Percentiles rank a stretch among this genome's conserved stretches.
phyloP scores from a whole-genome alignment of 192 early-diverging fungal genomes.

The Umbelopsis sp. region DNA sequence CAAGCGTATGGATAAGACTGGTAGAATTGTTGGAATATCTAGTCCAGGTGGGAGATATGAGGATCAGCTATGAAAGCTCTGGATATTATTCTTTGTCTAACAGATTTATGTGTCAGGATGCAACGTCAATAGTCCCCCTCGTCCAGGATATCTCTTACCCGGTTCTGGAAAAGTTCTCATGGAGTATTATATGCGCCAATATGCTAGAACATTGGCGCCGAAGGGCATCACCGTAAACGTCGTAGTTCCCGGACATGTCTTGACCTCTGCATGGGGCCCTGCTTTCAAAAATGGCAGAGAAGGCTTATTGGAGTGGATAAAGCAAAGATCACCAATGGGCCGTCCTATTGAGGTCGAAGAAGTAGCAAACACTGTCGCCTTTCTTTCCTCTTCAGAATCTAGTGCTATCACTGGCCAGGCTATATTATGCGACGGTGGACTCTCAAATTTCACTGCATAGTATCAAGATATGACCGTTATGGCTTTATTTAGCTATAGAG shows the following conservation, averaged over 20 bases:
- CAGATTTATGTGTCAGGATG: not conserved
- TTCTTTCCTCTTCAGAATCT: not conserved
- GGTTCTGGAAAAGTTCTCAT: conserved; percentile 9
- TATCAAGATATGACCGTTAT: not conserved
- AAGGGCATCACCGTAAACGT: conserved; percentile 16
- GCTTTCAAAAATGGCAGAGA: not conserved
- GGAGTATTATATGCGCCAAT: conserved; percentile 18
- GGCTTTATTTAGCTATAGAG: no score
- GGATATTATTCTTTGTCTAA: not conserved
- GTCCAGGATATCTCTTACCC: not conserved
- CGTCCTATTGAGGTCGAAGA: conserved; percentile 2
- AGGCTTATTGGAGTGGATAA: not conserved
- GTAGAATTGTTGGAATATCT: conserved; percentile 9
- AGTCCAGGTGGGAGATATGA: not conserved
- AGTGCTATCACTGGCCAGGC: conserved; percentile 14
- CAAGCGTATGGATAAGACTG: conserved; percentile 11
- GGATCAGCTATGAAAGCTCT: no score
- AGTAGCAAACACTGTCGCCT: not conserved
- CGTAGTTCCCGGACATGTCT: conserved; percentile 7
- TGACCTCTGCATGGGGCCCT: conserved; percentile 8
- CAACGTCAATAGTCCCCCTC: conserved; percentile 5
- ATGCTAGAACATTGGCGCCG: conserved; percentile 1
- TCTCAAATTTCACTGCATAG: not conserved
- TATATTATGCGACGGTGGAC: not conserved
- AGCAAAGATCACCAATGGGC: not conserved